Evolutionary conservation across 306 rosid species (phyloP), one percentile per base, ranked within the genome.

Genomic region (Inga leiocalycina): DNA sequence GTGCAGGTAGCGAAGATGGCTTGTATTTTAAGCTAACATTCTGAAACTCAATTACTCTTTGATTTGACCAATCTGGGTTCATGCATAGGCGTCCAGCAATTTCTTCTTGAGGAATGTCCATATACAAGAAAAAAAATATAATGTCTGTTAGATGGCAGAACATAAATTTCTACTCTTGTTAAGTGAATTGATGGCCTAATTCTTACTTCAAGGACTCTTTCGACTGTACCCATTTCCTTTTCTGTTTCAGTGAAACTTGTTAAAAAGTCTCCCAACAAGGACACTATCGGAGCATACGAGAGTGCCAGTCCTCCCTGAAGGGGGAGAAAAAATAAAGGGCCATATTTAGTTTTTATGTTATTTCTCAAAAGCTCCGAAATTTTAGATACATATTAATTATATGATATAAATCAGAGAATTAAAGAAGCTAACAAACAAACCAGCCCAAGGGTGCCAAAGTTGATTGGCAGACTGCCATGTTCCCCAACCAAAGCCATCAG

Each of bases 171-270:
- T 75, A 76, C 62, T 35, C 48, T 56, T 45, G 68, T 57, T 44
- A 56, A 68, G 24, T 4, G 66, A 78, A 59, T n/a, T 8, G 22
- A n/a, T 59, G 32, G 66, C 30, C 32, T 43, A 51, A 52, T 88
- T 81, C 82, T 81, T 92, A 95, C 98, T 93, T 95, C 93, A 74
- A 95, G 96, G 44, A 91, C 86, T 91, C 98, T 88, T 90, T 95
- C 99, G 81, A 95, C 84, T 49, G 98, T 89, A 90, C 93, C 99
- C 99, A 95, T 93, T 86, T 95, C 99, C 86, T 95, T 95, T 85
- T 95, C 99, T 73, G 97, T 95, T 92, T 95, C 99, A 54, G 98
- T 91, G 86, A 93, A 93, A 82, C 99, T 95, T 72, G 96, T 89
- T 78, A 95, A 85, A 80, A 95, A 95, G 85, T 91, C 91, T 45